Evolutionary conservation across 1,284 basidiomycete genomes (phyloP), one percentile per base, ranked within the genome.

Genomic region (Sanguinoderma infundibulare): DNA sequence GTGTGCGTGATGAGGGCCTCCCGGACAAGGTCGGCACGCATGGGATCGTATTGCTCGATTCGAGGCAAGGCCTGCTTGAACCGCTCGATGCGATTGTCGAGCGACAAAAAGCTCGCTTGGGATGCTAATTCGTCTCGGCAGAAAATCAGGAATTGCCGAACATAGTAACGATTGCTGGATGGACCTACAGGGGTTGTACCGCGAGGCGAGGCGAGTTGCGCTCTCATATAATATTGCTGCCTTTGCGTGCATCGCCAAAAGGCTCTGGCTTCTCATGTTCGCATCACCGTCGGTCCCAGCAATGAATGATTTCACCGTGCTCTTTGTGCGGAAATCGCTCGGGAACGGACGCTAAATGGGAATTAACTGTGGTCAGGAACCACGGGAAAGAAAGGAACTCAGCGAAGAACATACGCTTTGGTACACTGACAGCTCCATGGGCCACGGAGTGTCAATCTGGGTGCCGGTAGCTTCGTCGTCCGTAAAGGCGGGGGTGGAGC

Each of bases 401-500:
- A n/a, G 2, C 8, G 28, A 36, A 20, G 24, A 12, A 59, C 71
- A 46, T 51, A 73, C 73, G 54, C 59, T 68, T 34, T 70, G 67
- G 51, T 77, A 76, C n/a, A 71, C 66, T 12, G 65, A 67, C 53
- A 78, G 69, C 17, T 78, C 73, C 63, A 73, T 63, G 1, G 81
- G 80, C 81, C 79, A 83, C 0, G 80, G 77, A 15, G 77, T 76
- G 62, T 81, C 78, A 44, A 81, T 73, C 32, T 69, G 70, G 32
- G 73, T 69, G 34, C 73, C 67, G 28, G 70, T 59, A 17, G 72
- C 60, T 55, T 72, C 67, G 56, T 75, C 69, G 20, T 70, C 69
- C 39, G 75, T 67, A 40, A 78, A 64, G 8, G 72, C 72, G 10
- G 77, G 73, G 0, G 79, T 73, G 0, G 77, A 71, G 10, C 74